Conservation (phyloP, 164 flowering plant genomes). For the Chloranthus sessilifolius region DNA sequence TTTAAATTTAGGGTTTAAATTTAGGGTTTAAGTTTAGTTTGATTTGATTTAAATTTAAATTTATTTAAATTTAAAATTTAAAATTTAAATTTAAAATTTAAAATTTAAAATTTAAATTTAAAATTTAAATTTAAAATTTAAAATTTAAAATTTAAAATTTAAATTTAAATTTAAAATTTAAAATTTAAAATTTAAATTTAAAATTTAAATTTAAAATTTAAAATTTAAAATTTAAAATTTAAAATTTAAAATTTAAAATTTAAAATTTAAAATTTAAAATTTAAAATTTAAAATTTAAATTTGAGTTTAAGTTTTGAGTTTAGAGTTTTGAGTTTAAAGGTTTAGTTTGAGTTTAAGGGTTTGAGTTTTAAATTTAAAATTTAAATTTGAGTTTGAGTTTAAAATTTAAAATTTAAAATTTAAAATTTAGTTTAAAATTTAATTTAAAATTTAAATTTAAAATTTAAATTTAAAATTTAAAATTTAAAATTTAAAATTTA, state of each 20-base stretch:
- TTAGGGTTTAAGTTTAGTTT: conserved; percentile 12
- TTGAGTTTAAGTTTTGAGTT: conserved; percentile 10
- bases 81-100: conserved; percentile 11
- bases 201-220: not conserved
- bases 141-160: too few species aligned
- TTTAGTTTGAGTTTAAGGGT: conserved; percentile 9
- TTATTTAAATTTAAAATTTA: conserved; percentile 13
- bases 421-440: conserved; percentile 13
- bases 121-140: conserved; percentile 2
- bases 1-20: conserved; percentile 11
- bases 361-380: conserved; percentile 3
- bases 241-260: not conserved
- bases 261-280: conserved; percentile 4
- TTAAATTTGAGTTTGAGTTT: conserved; percentile 3
- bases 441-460: conserved; percentile 8
- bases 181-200: conserved; percentile 3
- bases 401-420: conserved; percentile 5
- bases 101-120: conserved; percentile 8
- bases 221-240: not conserved
- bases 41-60: conserved; percentile 5
- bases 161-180: too few species aligned
- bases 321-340: conserved; percentile 6
- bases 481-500: conserved; percentile 2
- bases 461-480: conserved; percentile 6
- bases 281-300: conserved; percentile 8